Percentiles rank a stretch among this genome's conserved stretches.
Evolutionary conservation across 495 filamentous ascomycete species (phyloP).

Genomic region (Xylaria grammica): DNA sequence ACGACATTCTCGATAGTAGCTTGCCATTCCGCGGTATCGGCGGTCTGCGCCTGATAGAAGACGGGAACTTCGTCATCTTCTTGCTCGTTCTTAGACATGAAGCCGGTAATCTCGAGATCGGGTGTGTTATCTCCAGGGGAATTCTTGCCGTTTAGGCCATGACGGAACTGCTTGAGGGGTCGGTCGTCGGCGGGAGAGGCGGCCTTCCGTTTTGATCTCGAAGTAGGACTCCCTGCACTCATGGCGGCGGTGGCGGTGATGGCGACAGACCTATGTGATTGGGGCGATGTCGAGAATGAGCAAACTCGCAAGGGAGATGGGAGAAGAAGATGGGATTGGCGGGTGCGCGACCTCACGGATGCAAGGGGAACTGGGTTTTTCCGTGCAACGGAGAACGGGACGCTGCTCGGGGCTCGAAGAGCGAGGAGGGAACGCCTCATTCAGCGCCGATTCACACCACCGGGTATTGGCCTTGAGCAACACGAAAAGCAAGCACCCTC

Average conservation of each 20-base stretch:
- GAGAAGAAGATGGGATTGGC: not conserved
- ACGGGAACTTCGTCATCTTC: conserved; percentile 44
- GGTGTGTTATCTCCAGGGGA: conserved; percentile 57
- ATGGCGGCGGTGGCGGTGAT: conserved; percentile 33
- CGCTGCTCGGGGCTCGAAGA: conserved; percentile 19
- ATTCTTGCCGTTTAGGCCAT: conserved; percentile 47
- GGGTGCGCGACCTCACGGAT: not conserved
- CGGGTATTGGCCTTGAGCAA: conserved; percentile 3
- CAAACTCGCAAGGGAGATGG: not conserved
- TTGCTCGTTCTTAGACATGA: conserved; percentile 41
- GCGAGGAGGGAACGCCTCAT: conserved; percentile 17
- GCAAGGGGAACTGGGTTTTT: not conserved
- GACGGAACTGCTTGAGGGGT: conserved; percentile 56
- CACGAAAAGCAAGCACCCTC: conserved; percentile 5
- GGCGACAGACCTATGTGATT: not conserved
- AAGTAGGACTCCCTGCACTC: conserved; percentile 44
- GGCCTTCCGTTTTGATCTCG: conserved; percentile 58
- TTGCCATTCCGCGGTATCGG: conserved; percentile 96
- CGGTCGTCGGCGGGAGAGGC: conserved; percentile 44
- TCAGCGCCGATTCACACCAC: conserved; percentile 18
- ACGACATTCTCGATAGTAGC: conserved; percentile 93
- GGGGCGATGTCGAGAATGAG: not conserved
- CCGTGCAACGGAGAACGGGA: conserved; percentile 1
- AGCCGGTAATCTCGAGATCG: conserved; percentile 35
- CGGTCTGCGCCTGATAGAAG: conserved; percentile 51